Conservation (phyloP, 805 yeast genomes). For the Hanseniaspora meyeri region DNA sequence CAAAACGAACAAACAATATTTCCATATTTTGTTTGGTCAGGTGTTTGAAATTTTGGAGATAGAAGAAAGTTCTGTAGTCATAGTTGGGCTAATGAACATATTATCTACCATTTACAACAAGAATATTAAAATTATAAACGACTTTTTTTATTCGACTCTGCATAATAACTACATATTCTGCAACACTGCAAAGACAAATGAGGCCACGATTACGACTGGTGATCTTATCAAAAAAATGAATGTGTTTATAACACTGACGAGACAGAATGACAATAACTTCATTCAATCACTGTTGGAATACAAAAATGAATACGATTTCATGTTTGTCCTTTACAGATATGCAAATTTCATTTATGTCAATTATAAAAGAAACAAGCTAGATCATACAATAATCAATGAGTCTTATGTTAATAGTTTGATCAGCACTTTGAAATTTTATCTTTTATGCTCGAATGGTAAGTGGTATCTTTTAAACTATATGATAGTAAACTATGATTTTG, state of each 20-base stretch:
- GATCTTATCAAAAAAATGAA: constrained; percentile 51
- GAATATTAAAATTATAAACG: constrained; percentile 40
- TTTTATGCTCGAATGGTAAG: constrained; percentile 11
- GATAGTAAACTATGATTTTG: constrained; percentile 12
- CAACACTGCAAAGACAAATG: constrained; percentile 25
- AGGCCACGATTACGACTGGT: constrained; percentile 33
- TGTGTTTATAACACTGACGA: constrained; percentile 51
- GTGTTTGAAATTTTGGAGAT: constrained; percentile 40
- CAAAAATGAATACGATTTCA: constrained; percentile 20
- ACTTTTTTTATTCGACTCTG: constrained; percentile 44
- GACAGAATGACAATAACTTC: constrained; percentile 31
- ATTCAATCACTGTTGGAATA: constrained; percentile 24
- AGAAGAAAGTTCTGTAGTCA: constrained; percentile 49
- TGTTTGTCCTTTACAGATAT: constrained; percentile 30
- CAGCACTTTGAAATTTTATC: constrained; percentile 5
- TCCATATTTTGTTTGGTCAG: constrained; percentile 49
- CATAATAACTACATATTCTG: constrained; percentile 27
- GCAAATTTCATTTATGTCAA: constrained; percentile 27
- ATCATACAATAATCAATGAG: constrained; percentile 2
- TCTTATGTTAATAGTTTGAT: constrained; percentile 13
- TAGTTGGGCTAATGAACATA: constrained; percentile 45
- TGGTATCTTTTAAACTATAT: constrained; percentile 12
- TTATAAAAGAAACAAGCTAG: constrained; percentile 16
- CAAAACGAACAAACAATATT: constrained; percentile 40
- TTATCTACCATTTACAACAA: constrained; percentile 39